Conservation (phyloP, 2,329 filamentous ascomycete genomes). For the Trematosphaeria pertusa region DNA sequence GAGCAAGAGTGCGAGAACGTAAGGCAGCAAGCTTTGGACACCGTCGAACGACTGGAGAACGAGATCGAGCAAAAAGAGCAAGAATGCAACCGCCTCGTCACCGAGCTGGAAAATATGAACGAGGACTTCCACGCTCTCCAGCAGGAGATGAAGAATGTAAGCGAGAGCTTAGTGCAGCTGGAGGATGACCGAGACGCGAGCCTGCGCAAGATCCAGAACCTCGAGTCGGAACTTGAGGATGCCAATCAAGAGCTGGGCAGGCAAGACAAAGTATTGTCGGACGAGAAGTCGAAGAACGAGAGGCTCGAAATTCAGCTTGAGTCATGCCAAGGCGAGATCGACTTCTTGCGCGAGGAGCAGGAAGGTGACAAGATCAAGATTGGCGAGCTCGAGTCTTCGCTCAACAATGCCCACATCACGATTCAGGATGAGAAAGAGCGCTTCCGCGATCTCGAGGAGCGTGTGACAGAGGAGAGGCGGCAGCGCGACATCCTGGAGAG, state of each 20-base stretch:
- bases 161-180: slow-evolving; percentile 81
- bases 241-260: slow-evolving; percentile 87
- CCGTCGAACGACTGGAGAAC: slow-evolving; percentile 63
- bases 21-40: slow-evolving; percentile 64
- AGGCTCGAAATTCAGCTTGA: slow-evolving; percentile 90
- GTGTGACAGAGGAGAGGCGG: slow-evolving; percentile 79
- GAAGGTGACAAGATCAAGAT: slow-evolving; percentile 98
- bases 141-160: slow-evolving; percentile 90
- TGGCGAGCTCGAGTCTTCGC: slow-evolving; percentile 83
- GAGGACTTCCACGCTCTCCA: slow-evolving; percentile 94
- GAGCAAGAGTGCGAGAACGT: slow-evolving; percentile 61
- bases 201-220: slow-evolving; percentile 76
- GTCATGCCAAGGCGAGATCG: slow-evolving; percentile 89
- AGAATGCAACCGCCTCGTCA: slow-evolving; percentile 72
- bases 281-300: slow-evolving; percentile 86
- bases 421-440: slow-evolving; percentile 86
- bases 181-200: slow-evolving; percentile 90
- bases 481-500: slow-evolving; percentile 87
- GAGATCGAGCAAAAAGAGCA: slow-evolving; percentile 76
- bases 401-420: slow-evolving; percentile 79
- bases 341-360: slow-evolving; percentile 94
- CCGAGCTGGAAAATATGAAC: slow-evolving; percentile 75
- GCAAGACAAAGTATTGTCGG: slow-evolving; percentile 81
- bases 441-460: slow-evolving; percentile 60
- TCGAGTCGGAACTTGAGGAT: slow-evolving; percentile 83